Evolutionary conservation across 1,284 basidiomycete genomes (phyloP), one percentile per base, ranked within the genome.

Genomic region (Retiboletus flavoniger): DNA sequence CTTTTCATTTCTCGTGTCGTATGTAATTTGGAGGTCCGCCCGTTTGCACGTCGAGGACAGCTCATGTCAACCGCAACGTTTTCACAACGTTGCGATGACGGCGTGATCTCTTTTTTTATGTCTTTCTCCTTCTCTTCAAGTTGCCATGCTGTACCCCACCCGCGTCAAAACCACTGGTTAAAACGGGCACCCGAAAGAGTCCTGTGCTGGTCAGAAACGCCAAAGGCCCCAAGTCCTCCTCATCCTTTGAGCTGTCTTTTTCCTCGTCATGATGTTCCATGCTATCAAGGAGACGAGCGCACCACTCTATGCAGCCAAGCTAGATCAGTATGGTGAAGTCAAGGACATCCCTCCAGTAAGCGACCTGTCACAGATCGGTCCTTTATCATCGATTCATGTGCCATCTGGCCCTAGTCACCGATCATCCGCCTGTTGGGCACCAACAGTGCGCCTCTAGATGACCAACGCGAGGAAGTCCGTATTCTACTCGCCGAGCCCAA

Each of bases 391-490:
- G n/a, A 31, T 54, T 55, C 47, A 58, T 38, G 2, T 17, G 21
- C 31, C 11, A 6, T 24, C 39, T 28, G 26, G 38, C 38, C 14
- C 39, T n/a, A 66, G 65, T 67, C 65, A 8, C 67, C 66, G 51
- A 68, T 66, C 64, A 61, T 66, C 7, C 65, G 67, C n/a, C 53
- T 66, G 13, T 35, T 66, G 47, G 51, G 63, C 47, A 66, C 67
- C 46, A 70, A 66, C 53, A 40, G 47, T 5, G 57, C 65, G 0
- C 67, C 65, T 4, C 53, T 47, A 40, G 65, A 66, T 19, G 60
- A 65, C 56, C 66, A 68, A 14, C 64, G 66, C 11, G 64, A 69
- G 3, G 50, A 70, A 17, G 66, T 67, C 36, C 67, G 62, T 11
- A 21, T 3, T 9, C 54, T 67, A 4, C 64, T 67, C 47, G 17